Conservation (phyloP, 31 red algal genomes). For the Odonthalia washingtoniensis region DNA sequence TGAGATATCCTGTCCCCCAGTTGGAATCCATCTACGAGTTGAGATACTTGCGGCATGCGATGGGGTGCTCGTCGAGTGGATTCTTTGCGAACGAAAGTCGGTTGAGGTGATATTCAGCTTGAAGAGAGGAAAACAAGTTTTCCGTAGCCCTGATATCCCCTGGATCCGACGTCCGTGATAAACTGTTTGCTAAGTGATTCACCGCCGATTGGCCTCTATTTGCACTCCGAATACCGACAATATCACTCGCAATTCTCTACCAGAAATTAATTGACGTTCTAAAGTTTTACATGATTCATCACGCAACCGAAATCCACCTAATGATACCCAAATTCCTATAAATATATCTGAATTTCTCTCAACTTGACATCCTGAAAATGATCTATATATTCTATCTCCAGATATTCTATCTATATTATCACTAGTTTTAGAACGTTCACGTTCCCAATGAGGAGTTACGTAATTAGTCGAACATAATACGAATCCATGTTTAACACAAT, state of each 20-base stretch:
- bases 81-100: neutral
- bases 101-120: neutral
- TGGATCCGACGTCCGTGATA: slow-evolving; percentile 44
- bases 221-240: slow-evolving; percentile 5
- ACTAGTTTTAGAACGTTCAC: no score
- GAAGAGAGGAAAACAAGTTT: slow-evolving; percentile 1
- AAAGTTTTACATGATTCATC: no score
- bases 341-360: no score
- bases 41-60: neutral
- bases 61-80: neutral
- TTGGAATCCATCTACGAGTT: neutral
- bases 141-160: slow-evolving; percentile 25
- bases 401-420: no score
- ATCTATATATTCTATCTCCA: no score
- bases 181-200: slow-evolving; percentile 22
- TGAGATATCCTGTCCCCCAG: neutral
- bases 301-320: no score
- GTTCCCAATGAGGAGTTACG: no score
- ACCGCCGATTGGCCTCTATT: slow-evolving; percentile 39
- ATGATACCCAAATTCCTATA: no score
- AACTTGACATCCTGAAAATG: no score
- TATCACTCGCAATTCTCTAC: slow-evolving; percentile 23
- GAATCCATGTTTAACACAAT: no score
- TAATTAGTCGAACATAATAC: no score
- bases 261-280: no score